Evolutionary conservation across 2,329 filamentous ascomycete species (phyloP), one percentile per base, ranked within the genome.

Genomic region (Annulohypoxylon truncatum): DNA sequence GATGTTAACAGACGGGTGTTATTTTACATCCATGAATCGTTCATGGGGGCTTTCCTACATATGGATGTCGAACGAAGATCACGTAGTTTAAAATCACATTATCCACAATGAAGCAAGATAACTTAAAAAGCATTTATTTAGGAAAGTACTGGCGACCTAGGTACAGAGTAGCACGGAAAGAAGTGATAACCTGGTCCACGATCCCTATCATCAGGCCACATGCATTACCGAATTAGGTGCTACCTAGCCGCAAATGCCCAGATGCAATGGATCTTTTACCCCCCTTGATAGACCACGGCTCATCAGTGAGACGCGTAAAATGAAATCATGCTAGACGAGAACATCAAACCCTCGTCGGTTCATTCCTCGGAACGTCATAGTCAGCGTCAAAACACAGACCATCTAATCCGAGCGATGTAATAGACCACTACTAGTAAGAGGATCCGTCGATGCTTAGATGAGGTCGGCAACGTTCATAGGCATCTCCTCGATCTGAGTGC

Each of bases 401-500:
- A 72, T 71, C 68, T 71, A 29, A 66, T 65, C 59, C 61, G 65
- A 65, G 70, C 70, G 71, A 71, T 71, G 72, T 67, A 64, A 71
- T 56, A 71, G 61, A 74, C 63, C 61, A 68, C 64, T 67, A 44
- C 51, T 44, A 50, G 64, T 70, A 61, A 57, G 57, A 64, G 46
- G 55, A 54, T 29, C 31, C 18, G 35, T 28, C 26, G 26, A 38
- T 53, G 67, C 69, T 89, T 90, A 91, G 82, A 92, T 92, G 75
- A 92, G 88, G 77, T 92, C 89, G 75, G 89, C 89, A 76, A 92
- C 89, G 83, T 92, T 92, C 96, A 99, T 98, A 79, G 96, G 96
- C 96, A 99, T 99, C 89, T 99, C 96, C 86, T 99, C 96, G 75
- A 99, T 98, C 87, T 99, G 96, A 82, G 96, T 99, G 89, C 93